A percentile compares a stretch with the other conserved stretches of the same genome.
These are phyloP conservation scores for Lithocarpus polystachyus DNA, from an alignment of 306 rosid species.

Conservation along the genomic window DNA sequence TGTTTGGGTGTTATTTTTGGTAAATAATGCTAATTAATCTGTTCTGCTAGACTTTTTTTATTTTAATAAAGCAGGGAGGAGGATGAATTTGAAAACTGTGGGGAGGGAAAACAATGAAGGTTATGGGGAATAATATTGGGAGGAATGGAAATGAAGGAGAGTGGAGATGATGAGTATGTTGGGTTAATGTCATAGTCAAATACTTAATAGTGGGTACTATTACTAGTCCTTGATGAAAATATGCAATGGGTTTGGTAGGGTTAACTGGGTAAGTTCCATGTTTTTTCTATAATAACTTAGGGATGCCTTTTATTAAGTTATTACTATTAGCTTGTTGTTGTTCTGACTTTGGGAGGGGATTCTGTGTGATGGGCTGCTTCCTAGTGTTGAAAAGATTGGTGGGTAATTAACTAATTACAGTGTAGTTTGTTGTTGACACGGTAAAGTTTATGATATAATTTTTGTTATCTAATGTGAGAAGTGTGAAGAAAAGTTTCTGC, in stretches of 20 bases:
- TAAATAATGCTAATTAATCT: neutral
- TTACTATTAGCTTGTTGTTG: neutral
- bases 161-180: slow-evolving; percentile 15
- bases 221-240: neutral
- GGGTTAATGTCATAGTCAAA: slow-evolving; percentile 4
- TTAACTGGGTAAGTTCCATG: neutral
- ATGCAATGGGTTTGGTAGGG: slow-evolving; percentile 4
- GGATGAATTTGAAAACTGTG: slow-evolving; percentile 32
- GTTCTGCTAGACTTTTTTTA: neutral
- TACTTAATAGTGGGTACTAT: neutral
- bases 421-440: neutral
- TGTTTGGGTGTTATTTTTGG: neutral
- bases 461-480: neutral
- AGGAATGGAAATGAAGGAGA: slow-evolving; percentile 3
- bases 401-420: no score
- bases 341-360: neutral
- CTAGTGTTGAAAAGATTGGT: no score
- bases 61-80: slow-evolving; percentile 15
- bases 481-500: neutral
- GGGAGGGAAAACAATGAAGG: slow-evolving; percentile 28
- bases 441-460: neutral
- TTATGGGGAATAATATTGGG: slow-evolving; percentile 11
- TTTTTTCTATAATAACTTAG: neutral
- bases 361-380: neutral
- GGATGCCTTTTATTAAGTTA: neutral